Percentiles rank a stretch among this genome's conserved stretches.
Conservation (phyloP, 2,329 filamentous ascomycete species). For the Fusarium luffae region DNA sequence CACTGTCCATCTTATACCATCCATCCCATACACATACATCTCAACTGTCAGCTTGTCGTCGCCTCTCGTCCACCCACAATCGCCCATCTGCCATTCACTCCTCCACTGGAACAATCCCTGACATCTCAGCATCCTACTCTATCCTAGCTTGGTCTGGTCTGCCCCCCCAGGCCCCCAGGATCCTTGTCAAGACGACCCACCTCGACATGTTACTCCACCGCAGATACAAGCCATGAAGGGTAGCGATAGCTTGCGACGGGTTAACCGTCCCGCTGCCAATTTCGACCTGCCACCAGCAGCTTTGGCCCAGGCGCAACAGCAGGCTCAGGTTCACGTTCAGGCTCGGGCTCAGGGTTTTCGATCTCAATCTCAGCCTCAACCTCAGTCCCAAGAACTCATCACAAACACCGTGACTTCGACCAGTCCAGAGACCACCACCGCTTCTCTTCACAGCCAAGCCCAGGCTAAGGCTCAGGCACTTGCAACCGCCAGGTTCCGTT, state of each 20-base stretch:
- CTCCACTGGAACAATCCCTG: constrained; percentile 31
- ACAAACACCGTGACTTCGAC: neutral
- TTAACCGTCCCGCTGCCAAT: constrained; percentile 41
- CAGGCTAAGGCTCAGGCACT: constrained; percentile 18
- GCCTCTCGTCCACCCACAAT: constrained; percentile 7
- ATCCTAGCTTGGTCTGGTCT: constrained; percentile 19
- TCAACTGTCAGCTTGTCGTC: neutral
- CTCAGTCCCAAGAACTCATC: constrained; percentile 25
- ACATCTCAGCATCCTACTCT: constrained; percentile 23
- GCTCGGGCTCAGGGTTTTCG: constrained; percentile 23
- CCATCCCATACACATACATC: constrained; percentile 17
- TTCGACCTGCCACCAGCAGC: constrained; percentile 38
- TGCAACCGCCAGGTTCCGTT: constrained; percentile 36
- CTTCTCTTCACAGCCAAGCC: constrained; percentile 10
- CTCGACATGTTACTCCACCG: constrained; percentile 46
- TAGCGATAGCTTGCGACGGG: constrained; percentile 45
- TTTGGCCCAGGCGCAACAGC: constrained; percentile 23
- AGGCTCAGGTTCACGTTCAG: constrained; percentile 15
- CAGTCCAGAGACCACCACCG: constrained; percentile 13
- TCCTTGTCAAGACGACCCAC: constrained; percentile 42
- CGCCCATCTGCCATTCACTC: neutral
- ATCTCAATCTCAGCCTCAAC: constrained; percentile 30
- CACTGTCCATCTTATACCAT: neutral
- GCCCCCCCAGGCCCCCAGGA: constrained; percentile 22
- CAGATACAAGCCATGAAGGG: constrained; percentile 42